These are phyloP conservation scores for Eucalyptus erythrocorys DNA, from an alignment of 345 rosid genomes.

Conservation along the genomic window DNA sequence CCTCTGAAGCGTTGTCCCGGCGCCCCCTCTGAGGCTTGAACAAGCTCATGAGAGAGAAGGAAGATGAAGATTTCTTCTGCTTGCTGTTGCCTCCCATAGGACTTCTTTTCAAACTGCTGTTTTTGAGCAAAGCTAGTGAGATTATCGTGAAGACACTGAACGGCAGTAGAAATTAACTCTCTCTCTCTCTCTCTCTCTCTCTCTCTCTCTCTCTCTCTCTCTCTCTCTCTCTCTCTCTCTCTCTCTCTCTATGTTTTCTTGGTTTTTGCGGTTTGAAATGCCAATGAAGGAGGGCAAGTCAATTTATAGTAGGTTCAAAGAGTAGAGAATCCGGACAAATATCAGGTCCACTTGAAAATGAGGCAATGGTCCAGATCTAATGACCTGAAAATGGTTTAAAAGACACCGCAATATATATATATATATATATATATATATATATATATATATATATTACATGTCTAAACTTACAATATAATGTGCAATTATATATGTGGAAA, in stretches of 20 bases:
- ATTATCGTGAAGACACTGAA: no score
- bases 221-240: neutral
- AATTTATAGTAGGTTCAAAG: neutral
- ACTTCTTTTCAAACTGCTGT: neutral
- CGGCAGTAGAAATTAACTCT: neutral
- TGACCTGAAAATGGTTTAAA: neutral
- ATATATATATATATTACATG: neutral
- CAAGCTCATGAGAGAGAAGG: slow-evolving; percentile 15
- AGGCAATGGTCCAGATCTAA: neutral
- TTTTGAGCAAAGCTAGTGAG: neutral
- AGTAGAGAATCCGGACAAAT: neutral
- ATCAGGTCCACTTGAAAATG: neutral
- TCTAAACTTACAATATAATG: neutral
- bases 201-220: neutral
- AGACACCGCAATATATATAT: neutral
- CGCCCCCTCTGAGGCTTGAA: slow-evolving; percentile 15
- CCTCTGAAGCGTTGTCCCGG: neutral
- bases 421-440: no score
- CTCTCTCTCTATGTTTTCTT: neutral
- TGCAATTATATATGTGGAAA: neutral
- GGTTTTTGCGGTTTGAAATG: neutral
- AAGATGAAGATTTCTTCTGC: slow-evolving; percentile 5
- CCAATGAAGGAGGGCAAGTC: neutral
- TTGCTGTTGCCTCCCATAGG: slow-evolving; percentile 24
- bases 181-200: neutral